Percentiles rank a stretch among this genome's conserved stretches.
These are phyloP conservation scores for Platanthera zijinensis DNA, from an alignment of 106 monocot species.

Conservation along the genomic window DNA sequence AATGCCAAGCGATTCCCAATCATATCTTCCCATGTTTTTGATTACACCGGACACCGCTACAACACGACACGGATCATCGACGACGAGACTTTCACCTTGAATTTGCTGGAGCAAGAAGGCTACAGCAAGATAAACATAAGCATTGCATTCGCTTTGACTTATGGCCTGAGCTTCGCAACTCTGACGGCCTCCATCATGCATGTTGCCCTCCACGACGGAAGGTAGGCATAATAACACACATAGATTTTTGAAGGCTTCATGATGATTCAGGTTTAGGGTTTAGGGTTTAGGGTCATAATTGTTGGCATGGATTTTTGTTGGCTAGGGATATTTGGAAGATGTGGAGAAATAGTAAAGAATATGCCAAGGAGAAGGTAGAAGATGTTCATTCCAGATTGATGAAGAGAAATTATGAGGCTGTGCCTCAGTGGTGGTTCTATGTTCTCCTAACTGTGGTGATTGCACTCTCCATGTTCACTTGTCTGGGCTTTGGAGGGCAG, in stretches of 20 bases:
- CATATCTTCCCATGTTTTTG: slow-evolving; percentile 27
- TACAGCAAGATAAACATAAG: slow-evolving; percentile 15
- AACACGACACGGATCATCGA: slow-evolving; percentile 23
- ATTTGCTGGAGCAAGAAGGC: slow-evolving; percentile 14
- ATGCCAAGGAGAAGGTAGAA: neutral
- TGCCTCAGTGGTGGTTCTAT: slow-evolving; percentile 56
- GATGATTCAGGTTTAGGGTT: too few relatives aligned
- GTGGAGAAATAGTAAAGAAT: slow-evolving; percentile 1
- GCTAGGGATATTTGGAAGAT: slow-evolving; percentile 14
- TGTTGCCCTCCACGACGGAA: slow-evolving; percentile 28
- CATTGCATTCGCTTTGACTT: slow-evolving; percentile 13
- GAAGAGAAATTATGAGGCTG: slow-evolving; percentile 36
- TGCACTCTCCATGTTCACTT: slow-evolving; percentile 34
- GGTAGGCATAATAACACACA: slow-evolving; percentile 1
- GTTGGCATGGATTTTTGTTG: neutral
- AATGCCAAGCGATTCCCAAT: slow-evolving; percentile 33
- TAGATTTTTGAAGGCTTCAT: neutral
- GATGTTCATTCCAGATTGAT: slow-evolving; percentile 50
- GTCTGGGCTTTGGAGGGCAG: slow-evolving; percentile 12
- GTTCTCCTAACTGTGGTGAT: slow-evolving; percentile 21
- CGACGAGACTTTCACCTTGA: slow-evolving; percentile 12
- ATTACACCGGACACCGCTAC: slow-evolving; percentile 17
- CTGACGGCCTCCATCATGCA: slow-evolving; percentile 17
- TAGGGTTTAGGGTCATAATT: too few relatives aligned
- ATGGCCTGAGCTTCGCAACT: slow-evolving; percentile 21